Percentiles rank a stretch among this genome's conserved stretches.
Evolutionary conservation across 2,329 filamentous ascomycete genomes (phyloP).

Genomic region (Colletotrichum sublineola): DNA sequence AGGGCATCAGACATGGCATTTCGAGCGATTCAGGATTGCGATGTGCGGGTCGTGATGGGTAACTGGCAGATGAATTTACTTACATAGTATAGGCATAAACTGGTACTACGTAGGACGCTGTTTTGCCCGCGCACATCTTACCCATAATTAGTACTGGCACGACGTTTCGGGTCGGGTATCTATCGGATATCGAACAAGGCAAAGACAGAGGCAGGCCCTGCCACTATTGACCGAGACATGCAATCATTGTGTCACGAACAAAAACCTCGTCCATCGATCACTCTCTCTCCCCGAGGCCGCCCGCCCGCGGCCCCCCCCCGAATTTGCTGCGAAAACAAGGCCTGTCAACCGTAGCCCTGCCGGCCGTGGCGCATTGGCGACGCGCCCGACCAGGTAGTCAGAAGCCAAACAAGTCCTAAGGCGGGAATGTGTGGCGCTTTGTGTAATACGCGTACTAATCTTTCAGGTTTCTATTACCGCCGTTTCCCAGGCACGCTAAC

Average conservation of each 20-base stretch:
- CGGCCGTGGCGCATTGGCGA: conserved; percentile 16
- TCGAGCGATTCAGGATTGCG: conserved; percentile 23
- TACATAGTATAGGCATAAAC: not conserved
- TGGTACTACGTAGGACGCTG: not conserved
- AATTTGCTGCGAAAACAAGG: conserved; percentile 11
- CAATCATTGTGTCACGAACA: conserved; percentile 5
- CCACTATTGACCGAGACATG: conserved; percentile 28
- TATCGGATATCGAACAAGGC: conserved; percentile 17
- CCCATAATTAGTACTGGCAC: conserved; percentile 4
- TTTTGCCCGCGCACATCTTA: not conserved
- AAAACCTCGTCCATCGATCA: not conserved
- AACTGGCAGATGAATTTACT: conserved; percentile 5
- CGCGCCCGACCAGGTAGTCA: conserved; percentile 2
- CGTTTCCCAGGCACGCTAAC: not conserved
- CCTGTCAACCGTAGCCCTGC: conserved; percentile 13
- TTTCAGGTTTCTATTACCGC: not conserved
- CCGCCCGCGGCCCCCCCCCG: not conserved
- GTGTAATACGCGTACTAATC: not conserved
- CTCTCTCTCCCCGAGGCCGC: not conserved
- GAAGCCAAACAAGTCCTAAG: conserved; percentile 12
- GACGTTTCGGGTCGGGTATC: not conserved
- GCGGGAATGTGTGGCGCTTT: conserved; percentile 20
- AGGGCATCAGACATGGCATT: conserved; percentile 19
- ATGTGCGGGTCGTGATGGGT: conserved; percentile 30
- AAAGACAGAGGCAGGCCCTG: conserved; percentile 14